Conservation (phyloP, 805 yeast genomes). For the Maudiozyma barnettii region DNA sequence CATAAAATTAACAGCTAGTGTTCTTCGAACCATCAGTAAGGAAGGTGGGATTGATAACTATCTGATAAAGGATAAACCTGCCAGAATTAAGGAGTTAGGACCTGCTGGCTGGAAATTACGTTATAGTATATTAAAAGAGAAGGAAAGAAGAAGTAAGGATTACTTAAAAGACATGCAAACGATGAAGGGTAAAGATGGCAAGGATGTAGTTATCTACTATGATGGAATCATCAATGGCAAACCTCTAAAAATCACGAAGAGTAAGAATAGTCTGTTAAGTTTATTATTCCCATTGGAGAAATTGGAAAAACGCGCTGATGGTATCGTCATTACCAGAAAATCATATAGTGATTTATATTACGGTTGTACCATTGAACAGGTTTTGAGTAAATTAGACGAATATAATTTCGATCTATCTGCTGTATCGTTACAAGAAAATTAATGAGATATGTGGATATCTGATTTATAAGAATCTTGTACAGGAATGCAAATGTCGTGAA, state of each 20-base stretch:
- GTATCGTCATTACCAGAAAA: slow-evolving; percentile 37
- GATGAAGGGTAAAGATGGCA: slow-evolving; percentile 16
- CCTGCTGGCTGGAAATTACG: slow-evolving; percentile 86
- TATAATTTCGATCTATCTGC: slow-evolving; percentile 31
- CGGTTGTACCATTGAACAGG: slow-evolving; percentile 10
- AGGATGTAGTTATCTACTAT: slow-evolving; percentile 38
- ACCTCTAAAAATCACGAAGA: slow-evolving; percentile 44
- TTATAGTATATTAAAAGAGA: slow-evolving; percentile 51
- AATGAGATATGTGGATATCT: not conserved
- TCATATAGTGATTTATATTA: slow-evolving; percentile 41
- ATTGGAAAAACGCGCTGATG: slow-evolving; percentile 34
- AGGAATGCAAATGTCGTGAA: not conserved
- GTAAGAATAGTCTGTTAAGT: slow-evolving; percentile 54
- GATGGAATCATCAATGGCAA: slow-evolving; percentile 35
- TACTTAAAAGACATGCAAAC: slow-evolving; percentile 1
- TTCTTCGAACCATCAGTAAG: slow-evolving; percentile 73
- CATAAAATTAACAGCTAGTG: slow-evolving; percentile 65
- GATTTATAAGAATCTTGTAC: not conserved
- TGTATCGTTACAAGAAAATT: slow-evolving; percentile 15
- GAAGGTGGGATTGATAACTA: slow-evolving; percentile 95
- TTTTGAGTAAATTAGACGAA: slow-evolving; percentile 12
- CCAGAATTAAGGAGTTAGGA: slow-evolving; percentile 87
- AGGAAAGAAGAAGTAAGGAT: slow-evolving; percentile 25
- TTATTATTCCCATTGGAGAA: slow-evolving; percentile 44
- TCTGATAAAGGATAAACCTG: slow-evolving; percentile 74